These are phyloP conservation scores for Fraxinus floribunda DNA, from an alignment of 305 asterid species.

Conservation along the genomic window DNA sequence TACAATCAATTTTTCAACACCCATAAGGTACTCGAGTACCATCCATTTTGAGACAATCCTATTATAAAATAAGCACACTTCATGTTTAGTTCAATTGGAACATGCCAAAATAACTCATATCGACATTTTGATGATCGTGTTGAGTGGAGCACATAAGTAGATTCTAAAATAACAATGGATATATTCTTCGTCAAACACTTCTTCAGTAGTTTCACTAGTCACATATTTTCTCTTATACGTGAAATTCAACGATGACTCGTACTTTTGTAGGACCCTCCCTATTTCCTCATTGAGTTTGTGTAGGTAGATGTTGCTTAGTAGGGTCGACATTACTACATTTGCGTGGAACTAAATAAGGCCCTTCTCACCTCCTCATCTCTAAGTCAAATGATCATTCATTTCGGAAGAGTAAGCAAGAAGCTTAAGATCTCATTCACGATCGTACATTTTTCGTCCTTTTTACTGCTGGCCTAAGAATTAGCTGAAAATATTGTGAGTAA, in stretches of 20 bases:
- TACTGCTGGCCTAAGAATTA: background rate
- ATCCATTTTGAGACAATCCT: background rate
- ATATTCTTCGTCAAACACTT: background rate
- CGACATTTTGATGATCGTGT: background rate
- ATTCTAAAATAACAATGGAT: background rate
- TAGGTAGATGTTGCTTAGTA: background rate
- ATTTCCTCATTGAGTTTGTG: background rate
- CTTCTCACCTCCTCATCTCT: background rate
- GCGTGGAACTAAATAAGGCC: background rate
- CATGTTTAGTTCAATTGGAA: background rate
- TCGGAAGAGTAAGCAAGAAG: background rate
- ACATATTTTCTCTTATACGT: background rate
- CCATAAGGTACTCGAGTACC: background rate
- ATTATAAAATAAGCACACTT: background rate
- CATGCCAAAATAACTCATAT: background rate
- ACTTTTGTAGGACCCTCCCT: background rate
- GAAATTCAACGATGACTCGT: background rate
- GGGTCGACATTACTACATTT: background rate
- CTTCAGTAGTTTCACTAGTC: background rate
- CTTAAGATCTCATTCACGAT: background rate
- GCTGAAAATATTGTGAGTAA: background rate
- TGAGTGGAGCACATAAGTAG: background rate
- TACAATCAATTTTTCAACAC: background rate
- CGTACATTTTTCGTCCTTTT: background rate
- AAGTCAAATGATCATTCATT: background rate